These are phyloP conservation scores for Aspergillus pseudotamarii DNA, from an alignment of 2,329 filamentous ascomycete species.

Conservation along the genomic window DNA sequence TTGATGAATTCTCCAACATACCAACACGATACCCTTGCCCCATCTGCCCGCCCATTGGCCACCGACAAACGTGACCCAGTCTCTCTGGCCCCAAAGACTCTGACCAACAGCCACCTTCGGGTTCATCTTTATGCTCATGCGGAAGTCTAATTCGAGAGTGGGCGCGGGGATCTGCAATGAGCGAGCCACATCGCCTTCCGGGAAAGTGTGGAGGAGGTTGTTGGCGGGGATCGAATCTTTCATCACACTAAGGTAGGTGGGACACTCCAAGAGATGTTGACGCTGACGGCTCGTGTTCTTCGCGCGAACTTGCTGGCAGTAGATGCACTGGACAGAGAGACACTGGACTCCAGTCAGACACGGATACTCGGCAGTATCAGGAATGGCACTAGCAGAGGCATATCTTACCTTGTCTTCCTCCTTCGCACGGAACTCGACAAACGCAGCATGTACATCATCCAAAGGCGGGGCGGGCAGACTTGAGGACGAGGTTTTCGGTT, in stretches of 20 bases:
- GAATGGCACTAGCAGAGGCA: neutral
- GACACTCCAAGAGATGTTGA: constrained; percentile 53
- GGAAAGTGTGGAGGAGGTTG: constrained; percentile 54
- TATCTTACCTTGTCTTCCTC: constrained; percentile 48
- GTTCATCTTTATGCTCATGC: constrained; percentile 57
- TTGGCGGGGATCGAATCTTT: constrained; percentile 56
- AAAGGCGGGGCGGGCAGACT: constrained; percentile 51
- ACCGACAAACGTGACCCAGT: constrained; percentile 55
- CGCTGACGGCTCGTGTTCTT: constrained; percentile 55
- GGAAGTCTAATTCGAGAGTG: constrained; percentile 54
- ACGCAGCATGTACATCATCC: constrained; percentile 53
- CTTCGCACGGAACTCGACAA: constrained; percentile 52
- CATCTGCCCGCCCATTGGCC: constrained; percentile 57
- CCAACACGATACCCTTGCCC: constrained; percentile 55
- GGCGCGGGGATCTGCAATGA: constrained; percentile 52
- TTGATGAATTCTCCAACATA: constrained; percentile 29
- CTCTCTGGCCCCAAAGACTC: constrained; percentile 52
- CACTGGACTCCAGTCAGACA: constrained; percentile 36
- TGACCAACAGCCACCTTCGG: constrained; percentile 52
- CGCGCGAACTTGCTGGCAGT: constrained; percentile 53
- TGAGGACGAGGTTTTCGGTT: constrained; percentile 40
- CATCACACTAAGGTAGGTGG: constrained; percentile 55
- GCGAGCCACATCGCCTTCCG: constrained; percentile 52
- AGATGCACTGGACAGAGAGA: constrained; percentile 54
- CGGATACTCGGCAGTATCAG: neutral